phyloP scores from a whole-genome alignment of 2,329 filamentous ascomycete species.

The Apiospora kogelbergensis region DNA sequence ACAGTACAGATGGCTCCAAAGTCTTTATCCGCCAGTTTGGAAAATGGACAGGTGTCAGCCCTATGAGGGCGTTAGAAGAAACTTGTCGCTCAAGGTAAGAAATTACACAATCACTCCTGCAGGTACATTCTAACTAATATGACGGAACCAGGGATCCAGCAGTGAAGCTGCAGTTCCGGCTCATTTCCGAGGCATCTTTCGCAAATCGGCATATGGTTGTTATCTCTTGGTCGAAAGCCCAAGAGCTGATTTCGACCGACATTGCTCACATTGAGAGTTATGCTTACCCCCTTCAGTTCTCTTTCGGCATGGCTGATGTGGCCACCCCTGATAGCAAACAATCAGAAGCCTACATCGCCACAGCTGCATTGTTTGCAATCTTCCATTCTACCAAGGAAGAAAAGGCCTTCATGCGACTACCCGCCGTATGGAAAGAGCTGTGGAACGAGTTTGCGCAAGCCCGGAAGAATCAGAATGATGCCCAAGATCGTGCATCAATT shows the following conservation, averaged over 20 bases:
- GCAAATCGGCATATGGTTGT: slow-evolving; percentile 74
- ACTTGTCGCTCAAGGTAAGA: slow-evolving; percentile 75
- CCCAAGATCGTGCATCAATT: slow-evolving; percentile 67
- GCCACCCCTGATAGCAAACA: slow-evolving; percentile 76
- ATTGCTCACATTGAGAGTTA: slow-evolving; percentile 44
- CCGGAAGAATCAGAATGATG: slow-evolving; percentile 70
- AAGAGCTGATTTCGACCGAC: slow-evolving; percentile 45
- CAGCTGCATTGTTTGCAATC: slow-evolving; percentile 76
- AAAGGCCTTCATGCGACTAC: slow-evolving; percentile 77
- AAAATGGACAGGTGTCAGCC: slow-evolving; percentile 74
- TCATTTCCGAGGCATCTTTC: slow-evolving; percentile 72
- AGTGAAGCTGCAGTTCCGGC: slow-evolving; percentile 65
- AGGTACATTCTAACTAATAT: neutral
- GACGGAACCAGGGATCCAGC: slow-evolving; percentile 60
- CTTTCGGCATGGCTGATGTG: slow-evolving; percentile 71
- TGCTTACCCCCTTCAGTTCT: slow-evolving; percentile 52
- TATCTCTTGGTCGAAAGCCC: slow-evolving; percentile 76
- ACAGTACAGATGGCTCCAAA: slow-evolving; percentile 50
- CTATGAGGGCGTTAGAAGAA: slow-evolving; percentile 78
- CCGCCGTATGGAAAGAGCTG: slow-evolving; percentile 78
- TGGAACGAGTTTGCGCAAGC: slow-evolving; percentile 76
- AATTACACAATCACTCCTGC: no score
- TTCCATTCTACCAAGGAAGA: slow-evolving; percentile 80
- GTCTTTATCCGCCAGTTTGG: slow-evolving; percentile 79
- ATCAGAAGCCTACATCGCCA: slow-evolving; percentile 84